Evolutionary conservation across 177 flowering plant genomes (phyloP), one percentile per base, ranked within the genome.

Genomic region (Vitis hybrid): DNA sequence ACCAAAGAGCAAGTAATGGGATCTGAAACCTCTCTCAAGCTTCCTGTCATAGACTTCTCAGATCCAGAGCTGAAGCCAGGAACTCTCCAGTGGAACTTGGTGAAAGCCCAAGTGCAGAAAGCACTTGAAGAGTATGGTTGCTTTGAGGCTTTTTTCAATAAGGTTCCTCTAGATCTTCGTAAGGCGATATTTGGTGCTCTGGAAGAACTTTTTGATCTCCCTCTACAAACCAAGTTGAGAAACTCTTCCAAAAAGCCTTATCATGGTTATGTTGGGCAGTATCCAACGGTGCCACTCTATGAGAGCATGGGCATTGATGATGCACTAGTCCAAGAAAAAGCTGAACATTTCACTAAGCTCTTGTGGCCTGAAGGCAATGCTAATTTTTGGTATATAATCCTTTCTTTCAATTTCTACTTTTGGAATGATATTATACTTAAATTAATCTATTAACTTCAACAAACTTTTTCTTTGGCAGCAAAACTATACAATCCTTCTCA

Each of bases 91-190:
- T 83, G 86, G 86, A 67, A 71, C 6, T 71, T 62, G 3, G 68
- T 75, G 71, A 76, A 22, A 71, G 22, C 59, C 55, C 74, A 78
- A 73, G 88, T 82, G 14, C 53, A 38, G 19, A 11, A 76, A 5
- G 89, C 85, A 1, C 79, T 89, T 1, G 83, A 81, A 77, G 87
- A 87, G 24, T 87, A 73, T 49, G 92, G 92, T 8, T 88, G 89
- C 68, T 90, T 88, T 24, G 79, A 82, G 70, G 91, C 87, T 1
- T 17, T 62, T 14, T 87, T 78, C 28, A 73, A 82, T n/a, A 70
- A 76, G 50, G 66, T 90, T n/a, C 78, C 86, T 5, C 2, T 12
- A 4, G 81, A 86, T 62, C 73, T 83, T 56, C 74, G 73, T 14
- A 79, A 80, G 6, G 75, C 67, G 6, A 51, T 82, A 0, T 83